A percentile compares a stretch with the other conserved stretches of the same genome.
phyloP scores from a whole-genome alignment of 108 stramenopile genomes.

The Discostella stelligeroides region DNA sequence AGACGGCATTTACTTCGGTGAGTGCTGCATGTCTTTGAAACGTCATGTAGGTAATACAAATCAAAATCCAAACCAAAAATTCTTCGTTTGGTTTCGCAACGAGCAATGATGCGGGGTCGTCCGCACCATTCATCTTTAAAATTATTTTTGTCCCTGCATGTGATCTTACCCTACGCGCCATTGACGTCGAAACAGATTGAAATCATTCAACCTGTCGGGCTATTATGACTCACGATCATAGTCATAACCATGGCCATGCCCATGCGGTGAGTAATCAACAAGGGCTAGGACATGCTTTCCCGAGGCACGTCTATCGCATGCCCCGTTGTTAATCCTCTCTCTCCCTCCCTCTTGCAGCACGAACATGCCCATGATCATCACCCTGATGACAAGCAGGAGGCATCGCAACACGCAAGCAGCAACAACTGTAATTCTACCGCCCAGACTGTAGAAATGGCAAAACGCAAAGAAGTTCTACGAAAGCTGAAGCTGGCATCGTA shows the following conservation, averaged over 20 bases:
- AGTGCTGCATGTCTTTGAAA: too few species aligned
- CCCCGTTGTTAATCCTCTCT: neutral
- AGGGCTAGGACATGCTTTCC: neutral
- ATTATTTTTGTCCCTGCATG: too few species aligned
- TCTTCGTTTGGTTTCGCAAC: too few species aligned
- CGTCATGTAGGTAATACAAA: too few species aligned
- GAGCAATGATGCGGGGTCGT: too few species aligned
- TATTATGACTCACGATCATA: neutral
- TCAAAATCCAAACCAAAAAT: too few species aligned
- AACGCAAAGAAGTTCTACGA: slow-evolving; percentile 54
- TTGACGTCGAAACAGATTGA: neutral
- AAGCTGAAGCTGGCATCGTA: slow-evolving; percentile 67
- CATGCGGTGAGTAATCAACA: slow-evolving; percentile 6
- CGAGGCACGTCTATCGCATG: neutral
- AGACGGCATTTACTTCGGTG: too few species aligned
- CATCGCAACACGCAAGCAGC: neutral
- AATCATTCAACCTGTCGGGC: too few species aligned
- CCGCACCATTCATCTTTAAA: too few species aligned
- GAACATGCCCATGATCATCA: slow-evolving; percentile 29
- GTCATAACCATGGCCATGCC: slow-evolving; percentile 10
- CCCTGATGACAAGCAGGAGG: slow-evolving; percentile 11
- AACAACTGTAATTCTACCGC: neutral
- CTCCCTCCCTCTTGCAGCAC: slow-evolving; percentile 3
- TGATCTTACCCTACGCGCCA: neutral
- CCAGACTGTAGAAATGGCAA: slow-evolving; percentile 29